Evolutionary conservation across 208 protist species (phyloP).

Genomic region (Angomonas ambiguus): DNA sequence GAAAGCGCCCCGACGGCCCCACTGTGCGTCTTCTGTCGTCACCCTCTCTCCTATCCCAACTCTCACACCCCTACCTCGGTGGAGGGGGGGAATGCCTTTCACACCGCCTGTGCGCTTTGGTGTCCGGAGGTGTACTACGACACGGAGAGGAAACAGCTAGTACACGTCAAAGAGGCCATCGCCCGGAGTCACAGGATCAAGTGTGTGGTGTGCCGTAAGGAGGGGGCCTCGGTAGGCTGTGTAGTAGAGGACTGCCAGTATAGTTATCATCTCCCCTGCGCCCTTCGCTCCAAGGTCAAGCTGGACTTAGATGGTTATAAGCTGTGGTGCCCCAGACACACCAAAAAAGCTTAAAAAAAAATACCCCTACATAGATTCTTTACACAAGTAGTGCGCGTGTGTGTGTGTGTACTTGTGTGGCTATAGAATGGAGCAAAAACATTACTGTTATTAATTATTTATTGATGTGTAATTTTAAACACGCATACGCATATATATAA

Average conservation of each 20-base stretch:
- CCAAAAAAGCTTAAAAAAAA: neutral
- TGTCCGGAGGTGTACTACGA: slow-evolving; percentile 73
- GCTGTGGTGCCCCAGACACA: slow-evolving; percentile 20
- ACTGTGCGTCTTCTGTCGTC: slow-evolving; percentile 14
- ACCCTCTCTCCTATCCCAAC: neutral
- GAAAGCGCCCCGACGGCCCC: neutral
- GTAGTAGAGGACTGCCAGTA: slow-evolving; percentile 26
- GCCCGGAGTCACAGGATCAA: slow-evolving; percentile 27
- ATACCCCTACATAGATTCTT: neutral
- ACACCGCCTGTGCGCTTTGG: slow-evolving; percentile 67
- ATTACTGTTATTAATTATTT: too few species aligned
- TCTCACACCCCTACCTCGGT: neutral
- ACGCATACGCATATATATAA: too few species aligned
- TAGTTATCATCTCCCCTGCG: slow-evolving; percentile 63
- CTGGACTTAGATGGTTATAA: slow-evolving; percentile 16
- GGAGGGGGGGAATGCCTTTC: slow-evolving; percentile 23
- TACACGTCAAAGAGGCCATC: slow-evolving; percentile 24
- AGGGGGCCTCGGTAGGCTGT: slow-evolving; percentile 46
- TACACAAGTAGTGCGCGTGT: too few species aligned
- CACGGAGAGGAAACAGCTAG: slow-evolving; percentile 13
- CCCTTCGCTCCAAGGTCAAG: slow-evolving; percentile 21
- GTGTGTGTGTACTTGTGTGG: too few species aligned
- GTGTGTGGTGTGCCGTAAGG: slow-evolving; percentile 47
- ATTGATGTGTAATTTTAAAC: too few species aligned
- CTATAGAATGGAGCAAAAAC: too few species aligned